Conservation (phyloP, 1,284 basidiomycete genomes). For the Tausonia pullulans region DNA sequence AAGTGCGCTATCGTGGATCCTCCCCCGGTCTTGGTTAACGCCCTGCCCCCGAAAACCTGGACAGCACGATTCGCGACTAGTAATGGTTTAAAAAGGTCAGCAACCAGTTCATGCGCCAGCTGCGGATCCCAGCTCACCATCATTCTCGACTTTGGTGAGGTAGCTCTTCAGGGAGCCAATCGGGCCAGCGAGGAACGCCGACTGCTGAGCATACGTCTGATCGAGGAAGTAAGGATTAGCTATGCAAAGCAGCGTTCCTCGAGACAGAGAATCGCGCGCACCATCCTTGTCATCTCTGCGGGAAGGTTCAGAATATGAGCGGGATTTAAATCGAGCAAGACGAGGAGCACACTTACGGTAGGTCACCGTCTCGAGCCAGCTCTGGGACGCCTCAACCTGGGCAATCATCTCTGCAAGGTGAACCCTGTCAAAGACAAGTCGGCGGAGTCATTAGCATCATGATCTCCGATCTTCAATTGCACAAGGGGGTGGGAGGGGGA, state of each 20-base stretch:
- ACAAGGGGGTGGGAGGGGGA: too few species aligned
- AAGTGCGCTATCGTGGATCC: constrained; percentile 42
- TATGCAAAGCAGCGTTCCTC: too few species aligned
- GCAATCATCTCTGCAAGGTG: constrained; percentile 80
- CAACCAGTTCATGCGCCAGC: too few species aligned
- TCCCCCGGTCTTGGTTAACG: constrained; percentile 55
- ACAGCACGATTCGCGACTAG: constrained; percentile 39
- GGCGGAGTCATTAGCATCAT: too few species aligned
- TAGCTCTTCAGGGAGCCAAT: constrained; percentile 49
- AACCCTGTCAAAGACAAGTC: constrained; percentile 36
- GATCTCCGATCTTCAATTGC: too few species aligned
- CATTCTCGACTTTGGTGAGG: constrained; percentile 29
- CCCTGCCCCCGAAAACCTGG: constrained; percentile 33
- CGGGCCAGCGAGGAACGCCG: constrained; percentile 21
- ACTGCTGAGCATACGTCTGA: too few species aligned
- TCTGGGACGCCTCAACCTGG: constrained; percentile 68
- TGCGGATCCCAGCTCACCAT: constrained; percentile 18
- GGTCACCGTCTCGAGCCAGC: constrained; percentile 58
- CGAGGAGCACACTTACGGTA: background rate
- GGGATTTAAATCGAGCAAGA: too few species aligned
- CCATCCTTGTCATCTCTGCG: constrained; percentile 68
- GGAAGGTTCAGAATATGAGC: too few species aligned
- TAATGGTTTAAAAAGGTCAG: too few species aligned
- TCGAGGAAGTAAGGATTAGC: too few species aligned
- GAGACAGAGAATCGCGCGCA: constrained; percentile 57